phyloP scores from a whole-genome alignment of 805 yeast species.

The Dipodascopsis tothii region DNA sequence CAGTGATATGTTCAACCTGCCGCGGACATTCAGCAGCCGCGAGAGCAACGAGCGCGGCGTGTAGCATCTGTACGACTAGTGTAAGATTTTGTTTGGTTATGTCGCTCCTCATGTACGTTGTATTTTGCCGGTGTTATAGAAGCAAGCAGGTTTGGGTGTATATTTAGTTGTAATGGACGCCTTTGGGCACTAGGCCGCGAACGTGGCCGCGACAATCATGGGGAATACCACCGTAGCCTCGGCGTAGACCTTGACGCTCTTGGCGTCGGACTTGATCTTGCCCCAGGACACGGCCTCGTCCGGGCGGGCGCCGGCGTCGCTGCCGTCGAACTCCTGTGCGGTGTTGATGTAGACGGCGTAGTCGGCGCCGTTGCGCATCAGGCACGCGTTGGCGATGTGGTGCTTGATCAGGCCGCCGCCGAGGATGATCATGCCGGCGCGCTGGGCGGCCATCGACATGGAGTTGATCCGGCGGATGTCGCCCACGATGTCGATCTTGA shows the following conservation, averaged over 20 bases:
- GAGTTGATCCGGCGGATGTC: slow-evolving; percentile 89
- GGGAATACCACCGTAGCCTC: slow-evolving; percentile 95
- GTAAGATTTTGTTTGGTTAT: neutral
- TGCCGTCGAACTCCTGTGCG: slow-evolving; percentile 97
- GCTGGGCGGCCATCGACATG: slow-evolving; percentile 87
- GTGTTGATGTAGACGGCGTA: slow-evolving; percentile 95
- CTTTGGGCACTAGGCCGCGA: slow-evolving; percentile 47
- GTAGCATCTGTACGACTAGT: neutral
- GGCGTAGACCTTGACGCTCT: slow-evolving; percentile 83
- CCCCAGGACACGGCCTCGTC: slow-evolving; percentile 99
- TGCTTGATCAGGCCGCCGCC: slow-evolving; percentile 97
- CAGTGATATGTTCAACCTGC: slow-evolving; percentile 10
- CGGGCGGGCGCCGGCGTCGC: slow-evolving; percentile 98
- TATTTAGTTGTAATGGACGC: neutral
- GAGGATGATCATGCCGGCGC: slow-evolving; percentile 90
- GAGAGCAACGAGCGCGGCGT: slow-evolving; percentile 22
- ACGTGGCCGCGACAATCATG: slow-evolving; percentile 93
- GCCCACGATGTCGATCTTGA: slow-evolving; percentile 85
- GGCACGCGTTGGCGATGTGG: slow-evolving; percentile 94
- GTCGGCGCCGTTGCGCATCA: slow-evolving; percentile 99
- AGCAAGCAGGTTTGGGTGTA: neutral
- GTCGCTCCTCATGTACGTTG: neutral
- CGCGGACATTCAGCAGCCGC: slow-evolving; percentile 17
- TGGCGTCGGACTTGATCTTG: slow-evolving; percentile 91
- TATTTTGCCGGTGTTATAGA: neutral